Evolutionary conservation across 2,329 filamentous ascomycete genomes (phyloP).

Genomic region (Fusarium tjaetaba): DNA sequence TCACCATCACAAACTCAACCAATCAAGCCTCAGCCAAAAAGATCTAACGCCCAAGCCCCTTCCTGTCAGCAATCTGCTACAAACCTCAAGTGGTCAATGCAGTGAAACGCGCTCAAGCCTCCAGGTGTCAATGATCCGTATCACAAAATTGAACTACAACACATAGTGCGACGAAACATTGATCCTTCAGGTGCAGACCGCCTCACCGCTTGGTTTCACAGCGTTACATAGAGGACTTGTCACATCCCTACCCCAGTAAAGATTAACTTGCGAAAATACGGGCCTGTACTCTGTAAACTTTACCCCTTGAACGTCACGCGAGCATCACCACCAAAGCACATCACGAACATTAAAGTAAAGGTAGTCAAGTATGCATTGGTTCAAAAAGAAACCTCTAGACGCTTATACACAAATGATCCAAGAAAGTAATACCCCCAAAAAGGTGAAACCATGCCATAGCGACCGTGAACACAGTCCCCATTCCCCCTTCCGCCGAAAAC

Average conservation of each 20-base stretch:
- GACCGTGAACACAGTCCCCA: slow-evolving; percentile 4
- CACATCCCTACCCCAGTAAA: neutral
- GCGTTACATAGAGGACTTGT: neutral
- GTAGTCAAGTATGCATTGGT: neutral
- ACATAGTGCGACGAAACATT: neutral
- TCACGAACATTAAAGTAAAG: neutral
- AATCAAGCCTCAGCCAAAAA: neutral
- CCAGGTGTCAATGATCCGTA: neutral
- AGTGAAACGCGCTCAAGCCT: neutral
- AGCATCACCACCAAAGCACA: neutral
- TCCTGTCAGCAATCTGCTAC: neutral
- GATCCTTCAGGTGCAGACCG: neutral
- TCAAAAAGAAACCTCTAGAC: slow-evolving; percentile 13
- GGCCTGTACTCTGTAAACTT: neutral
- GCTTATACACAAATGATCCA: slow-evolving; percentile 15
- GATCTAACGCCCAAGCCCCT: neutral
- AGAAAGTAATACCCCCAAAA: slow-evolving; percentile 1
- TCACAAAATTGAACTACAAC: neutral
- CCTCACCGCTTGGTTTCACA: neutral
- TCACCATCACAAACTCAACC: neutral
- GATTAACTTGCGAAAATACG: neutral
- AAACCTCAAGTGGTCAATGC: neutral
- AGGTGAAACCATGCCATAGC: neutral
- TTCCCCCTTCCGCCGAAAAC: neutral
- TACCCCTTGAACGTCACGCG: neutral